Evolutionary conservation across 1,139 yeast genomes (phyloP).

Genomic region (Meyerozyma elateridarum): DNA sequence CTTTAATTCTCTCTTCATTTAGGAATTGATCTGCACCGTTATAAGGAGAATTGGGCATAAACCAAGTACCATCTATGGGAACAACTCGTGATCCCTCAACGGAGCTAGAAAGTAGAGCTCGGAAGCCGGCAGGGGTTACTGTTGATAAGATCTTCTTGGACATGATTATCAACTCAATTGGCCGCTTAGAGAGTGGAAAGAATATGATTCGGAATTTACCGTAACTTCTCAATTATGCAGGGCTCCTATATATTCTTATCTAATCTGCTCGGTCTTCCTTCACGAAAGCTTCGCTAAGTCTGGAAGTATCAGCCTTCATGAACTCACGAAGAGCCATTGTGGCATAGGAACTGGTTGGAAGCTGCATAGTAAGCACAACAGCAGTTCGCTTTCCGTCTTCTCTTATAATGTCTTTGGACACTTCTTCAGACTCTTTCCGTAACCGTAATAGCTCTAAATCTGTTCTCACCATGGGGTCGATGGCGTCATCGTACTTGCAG

Average conservation of each 20-base stretch:
- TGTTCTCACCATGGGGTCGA: constrained; percentile 72
- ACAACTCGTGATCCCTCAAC: constrained; percentile 35
- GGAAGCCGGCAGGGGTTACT: constrained; percentile 19
- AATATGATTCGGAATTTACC: too few relatives aligned
- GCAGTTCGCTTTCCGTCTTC: constrained; percentile 54
- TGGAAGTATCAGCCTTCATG: constrained; percentile 77
- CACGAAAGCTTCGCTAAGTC: constrained; percentile 26
- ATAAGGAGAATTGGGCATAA: constrained; percentile 68
- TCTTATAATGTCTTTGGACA: constrained; percentile 31
- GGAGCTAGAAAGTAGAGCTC: constrained; percentile 16
- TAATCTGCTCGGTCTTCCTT: too few relatives aligned
- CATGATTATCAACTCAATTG: constrained; percentile 7
- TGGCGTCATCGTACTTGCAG: constrained; percentile 55
- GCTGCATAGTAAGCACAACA: constrained; percentile 67
- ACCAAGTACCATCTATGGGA: constrained; percentile 91
- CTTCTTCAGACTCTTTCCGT: constrained; percentile 33
- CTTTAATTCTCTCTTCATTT: constrained; percentile 54
- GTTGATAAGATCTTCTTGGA: constrained; percentile 9
- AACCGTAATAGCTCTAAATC: constrained; percentile 65
- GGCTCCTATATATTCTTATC: too few relatives aligned
- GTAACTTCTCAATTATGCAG: too few relatives aligned
- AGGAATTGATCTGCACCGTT: constrained; percentile 55
- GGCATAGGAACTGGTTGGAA: constrained; percentile 89
- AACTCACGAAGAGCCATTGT: constrained; percentile 96
- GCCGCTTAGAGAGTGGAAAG: too few relatives aligned